Percentiles rank a stretch among this genome's conserved stretches.
Conservation (phyloP, 805 yeast species). For the Candida peoriensis region DNA sequence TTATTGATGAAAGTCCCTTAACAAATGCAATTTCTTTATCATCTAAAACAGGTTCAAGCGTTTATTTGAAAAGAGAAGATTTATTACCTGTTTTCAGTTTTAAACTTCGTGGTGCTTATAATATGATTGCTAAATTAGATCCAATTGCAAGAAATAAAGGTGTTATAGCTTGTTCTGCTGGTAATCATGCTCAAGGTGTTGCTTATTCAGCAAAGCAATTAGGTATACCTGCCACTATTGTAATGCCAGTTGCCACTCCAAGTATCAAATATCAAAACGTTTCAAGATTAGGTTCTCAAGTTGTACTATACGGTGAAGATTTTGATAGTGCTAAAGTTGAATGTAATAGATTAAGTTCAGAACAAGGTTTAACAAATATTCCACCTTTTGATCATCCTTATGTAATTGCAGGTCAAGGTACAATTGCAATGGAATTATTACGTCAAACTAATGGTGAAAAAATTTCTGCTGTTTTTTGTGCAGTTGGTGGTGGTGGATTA, state of each 20-base stretch:
- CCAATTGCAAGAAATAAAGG: slow-evolving; percentile 61
- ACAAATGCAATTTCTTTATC: slow-evolving; percentile 71
- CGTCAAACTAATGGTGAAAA: slow-evolving; percentile 78
- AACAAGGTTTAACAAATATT: slow-evolving; percentile 75
- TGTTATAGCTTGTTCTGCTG: slow-evolving; percentile 97
- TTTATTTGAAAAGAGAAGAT: slow-evolving; percentile 86
- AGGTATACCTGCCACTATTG: slow-evolving; percentile 91
- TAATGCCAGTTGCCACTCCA: slow-evolving; percentile 98
- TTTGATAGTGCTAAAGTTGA: slow-evolving; percentile 94
- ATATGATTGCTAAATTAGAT: slow-evolving; percentile 87
- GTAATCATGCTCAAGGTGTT: slow-evolving; percentile 99
- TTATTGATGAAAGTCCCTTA: slow-evolving; percentile 84
- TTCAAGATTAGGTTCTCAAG: slow-evolving; percentile 87
- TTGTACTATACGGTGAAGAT: slow-evolving; percentile 88
- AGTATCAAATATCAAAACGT: slow-evolving; percentile 91
- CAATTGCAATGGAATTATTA: slow-evolving; percentile 88
- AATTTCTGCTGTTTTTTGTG: slow-evolving; percentile 81
- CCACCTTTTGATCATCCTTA: slow-evolving; percentile 99
- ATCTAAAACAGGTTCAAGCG: slow-evolving; percentile 67
- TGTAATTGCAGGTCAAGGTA: slow-evolving; percentile 98
- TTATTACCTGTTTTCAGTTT: slow-evolving; percentile 91
- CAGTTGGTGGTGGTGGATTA: slow-evolving; percentile 97
- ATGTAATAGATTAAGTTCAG: slow-evolving; percentile 64
- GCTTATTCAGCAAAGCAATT: slow-evolving; percentile 85
- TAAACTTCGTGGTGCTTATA: slow-evolving; percentile 96